Evolutionary conservation across 768 basidiomycete species (phyloP).

Genomic region (Agrocybe chaxingu): DNA sequence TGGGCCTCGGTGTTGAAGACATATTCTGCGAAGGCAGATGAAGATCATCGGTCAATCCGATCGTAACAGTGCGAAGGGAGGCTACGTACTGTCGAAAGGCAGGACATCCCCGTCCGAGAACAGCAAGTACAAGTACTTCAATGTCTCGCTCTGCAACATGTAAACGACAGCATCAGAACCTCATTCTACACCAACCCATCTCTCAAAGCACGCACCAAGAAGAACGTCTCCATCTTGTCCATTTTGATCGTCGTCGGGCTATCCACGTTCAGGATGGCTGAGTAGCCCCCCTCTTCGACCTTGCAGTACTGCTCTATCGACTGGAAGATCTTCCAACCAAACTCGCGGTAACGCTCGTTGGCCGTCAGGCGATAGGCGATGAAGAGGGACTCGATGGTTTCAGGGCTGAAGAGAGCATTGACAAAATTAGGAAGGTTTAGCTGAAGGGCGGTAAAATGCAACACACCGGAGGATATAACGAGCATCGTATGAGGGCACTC

Average conservation of each 20-base stretch:
- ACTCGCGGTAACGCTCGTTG: slow-evolving; percentile 72
- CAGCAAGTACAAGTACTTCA: slow-evolving; percentile 90
- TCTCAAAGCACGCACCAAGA: slow-evolving; percentile 55
- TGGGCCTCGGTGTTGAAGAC: slow-evolving; percentile 89
- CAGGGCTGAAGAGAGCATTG: slow-evolving; percentile 50
- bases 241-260: slow-evolving; percentile 60
- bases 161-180: neutral
- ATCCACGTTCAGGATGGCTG: slow-evolving; percentile 84
- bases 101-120: slow-evolving; percentile 77
- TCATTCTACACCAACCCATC: neutral
- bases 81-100: slow-evolving; percentile 67
- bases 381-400: slow-evolving; percentile 93
- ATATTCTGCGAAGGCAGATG: slow-evolving; percentile 45
- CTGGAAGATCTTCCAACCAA: slow-evolving; percentile 90
- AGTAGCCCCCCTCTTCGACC: slow-evolving; percentile 79
- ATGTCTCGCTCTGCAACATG: slow-evolving; percentile 68
- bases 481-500: slow-evolving; percentile 66
- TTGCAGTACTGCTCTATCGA: slow-evolving; percentile 85
- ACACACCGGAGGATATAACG: slow-evolving; percentile 84
- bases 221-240: slow-evolving; percentile 97
- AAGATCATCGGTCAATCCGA: neutral
- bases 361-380: slow-evolving; percentile 88
- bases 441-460: neutral
- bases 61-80: neutral
- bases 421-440: neutral